Evolutionary conservation across 768 basidiomycete genomes (phyloP).

Genomic region (Suillus discolor): DNA sequence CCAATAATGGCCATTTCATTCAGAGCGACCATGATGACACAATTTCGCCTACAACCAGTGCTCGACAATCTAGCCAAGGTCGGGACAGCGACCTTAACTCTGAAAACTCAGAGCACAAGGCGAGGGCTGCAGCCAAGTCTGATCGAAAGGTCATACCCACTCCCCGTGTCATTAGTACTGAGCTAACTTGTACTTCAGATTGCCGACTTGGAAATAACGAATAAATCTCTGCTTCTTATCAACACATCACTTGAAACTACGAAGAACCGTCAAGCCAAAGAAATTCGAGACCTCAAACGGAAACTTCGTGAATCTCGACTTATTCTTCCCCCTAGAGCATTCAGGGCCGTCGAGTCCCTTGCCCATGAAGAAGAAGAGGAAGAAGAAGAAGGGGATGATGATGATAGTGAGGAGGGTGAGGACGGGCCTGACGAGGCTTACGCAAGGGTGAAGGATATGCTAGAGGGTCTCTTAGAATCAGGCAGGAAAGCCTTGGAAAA

Average conservation of each 20-base stretch:
- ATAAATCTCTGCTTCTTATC: slow-evolving; percentile 82
- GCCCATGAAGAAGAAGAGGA: slow-evolving; percentile 41
- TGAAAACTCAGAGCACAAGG: slow-evolving; percentile 48
- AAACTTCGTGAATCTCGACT: slow-evolving; percentile 83
- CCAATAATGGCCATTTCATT: slow-evolving; percentile 11
- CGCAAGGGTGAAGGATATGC: slow-evolving; percentile 58
- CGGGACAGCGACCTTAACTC: slow-evolving; percentile 37
- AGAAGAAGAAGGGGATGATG: slow-evolving; percentile 42
- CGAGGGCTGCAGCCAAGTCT: slow-evolving; percentile 77
- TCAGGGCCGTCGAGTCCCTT: slow-evolving; percentile 54
- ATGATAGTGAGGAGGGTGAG: slow-evolving; percentile 44
- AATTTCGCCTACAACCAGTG: slow-evolving; percentile 23
- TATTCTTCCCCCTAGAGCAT: slow-evolving; percentile 69
- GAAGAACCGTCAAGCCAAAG: slow-evolving; percentile 78
- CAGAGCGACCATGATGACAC: slow-evolving; percentile 20
- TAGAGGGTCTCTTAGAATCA: slow-evolving; percentile 62
- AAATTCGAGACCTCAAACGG: slow-evolving; percentile 83
- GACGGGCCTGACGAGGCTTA: slow-evolving; percentile 58
- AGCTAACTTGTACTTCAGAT: slow-evolving; percentile 52
- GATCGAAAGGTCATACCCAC: slow-evolving; percentile 69
- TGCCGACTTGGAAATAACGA: slow-evolving; percentile 90
- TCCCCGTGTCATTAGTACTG: neutral
- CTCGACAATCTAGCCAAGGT: slow-evolving; percentile 20
- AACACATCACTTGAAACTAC: slow-evolving; percentile 80
- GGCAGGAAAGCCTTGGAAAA: slow-evolving; percentile 65